Percentiles rank a stretch among this genome's conserved stretches.
These are phyloP conservation scores for Claviceps sp. DNA, from an alignment of 2,329 filamentous ascomycete species.

Conservation along the genomic window DNA sequence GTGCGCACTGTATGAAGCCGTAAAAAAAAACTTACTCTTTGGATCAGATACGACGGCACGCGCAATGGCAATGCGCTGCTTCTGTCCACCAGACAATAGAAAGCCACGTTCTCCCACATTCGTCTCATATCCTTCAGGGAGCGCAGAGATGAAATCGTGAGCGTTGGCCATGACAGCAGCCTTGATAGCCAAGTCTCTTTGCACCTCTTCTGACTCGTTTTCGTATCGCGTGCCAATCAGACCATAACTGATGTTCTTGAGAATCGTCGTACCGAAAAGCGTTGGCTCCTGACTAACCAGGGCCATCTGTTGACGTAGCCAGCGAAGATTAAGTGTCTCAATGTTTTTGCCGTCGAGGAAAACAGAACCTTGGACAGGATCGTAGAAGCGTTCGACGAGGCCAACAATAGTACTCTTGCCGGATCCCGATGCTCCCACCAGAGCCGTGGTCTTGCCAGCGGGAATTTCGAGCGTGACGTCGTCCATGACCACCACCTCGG, in stretches of 20 bases:
- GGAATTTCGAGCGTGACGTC: conserved; percentile 68
- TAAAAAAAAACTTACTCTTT: conserved; percentile 38
- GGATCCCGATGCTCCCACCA: conserved; percentile 87
- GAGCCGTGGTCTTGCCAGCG: conserved; percentile 79
- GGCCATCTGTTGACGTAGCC: conserved; percentile 85
- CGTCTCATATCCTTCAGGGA: conserved; percentile 85
- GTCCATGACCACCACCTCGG: conserved; percentile 80
- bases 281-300: conserved; percentile 89
- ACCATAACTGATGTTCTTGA: conserved; percentile 79
- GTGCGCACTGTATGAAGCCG: neutral
- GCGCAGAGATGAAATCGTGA: conserved; percentile 71
- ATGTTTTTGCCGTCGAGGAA: conserved; percentile 75
- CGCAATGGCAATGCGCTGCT: conserved; percentile 92
- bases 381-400: conserved; percentile 86
- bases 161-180: conserved; percentile 88
- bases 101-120: conserved; percentile 94
- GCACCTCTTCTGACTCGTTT: conserved; percentile 48
- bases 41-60: conserved; percentile 82
- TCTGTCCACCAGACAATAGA: conserved; percentile 84
- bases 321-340: conserved; percentile 68
- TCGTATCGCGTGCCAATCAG: conserved; percentile 75
- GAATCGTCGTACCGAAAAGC: conserved; percentile 81
- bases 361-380: conserved; percentile 68
- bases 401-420: conserved; percentile 94
- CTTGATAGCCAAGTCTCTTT: conserved; percentile 57